These are phyloP conservation scores for Craterostigma plantagineum DNA, from an alignment of 257 asterid species.

Conservation along the genomic window DNA sequence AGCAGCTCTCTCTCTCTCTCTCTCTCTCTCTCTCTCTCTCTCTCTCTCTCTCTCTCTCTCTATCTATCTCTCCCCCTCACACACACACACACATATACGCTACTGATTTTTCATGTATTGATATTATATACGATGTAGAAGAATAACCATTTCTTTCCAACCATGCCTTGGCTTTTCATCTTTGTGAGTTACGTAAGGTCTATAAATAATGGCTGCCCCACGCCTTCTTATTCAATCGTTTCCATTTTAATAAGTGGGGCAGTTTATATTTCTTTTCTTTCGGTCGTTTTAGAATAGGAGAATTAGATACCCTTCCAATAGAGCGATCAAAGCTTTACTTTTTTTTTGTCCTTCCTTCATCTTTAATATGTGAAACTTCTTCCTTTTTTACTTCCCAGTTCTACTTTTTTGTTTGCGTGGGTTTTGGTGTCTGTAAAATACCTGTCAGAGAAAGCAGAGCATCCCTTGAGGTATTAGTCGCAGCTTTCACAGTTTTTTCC, in stretches of 20 bases:
- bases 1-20: conserved; percentile 14
- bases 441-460: conserved; percentile 5
- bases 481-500: no score
- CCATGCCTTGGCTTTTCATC: no score
- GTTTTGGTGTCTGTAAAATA: conserved; percentile 4
- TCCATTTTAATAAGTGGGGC: conserved; percentile 31
- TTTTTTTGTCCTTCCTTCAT: not conserved
- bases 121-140: no score
- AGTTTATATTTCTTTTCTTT: conserved; percentile 25
- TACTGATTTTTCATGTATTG: no score
- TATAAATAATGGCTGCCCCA: not conserved
- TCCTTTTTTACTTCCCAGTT: no score
- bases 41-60: no score
- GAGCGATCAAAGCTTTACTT: not conserved
- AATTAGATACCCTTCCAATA: conserved; percentile 16
- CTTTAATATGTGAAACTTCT: no score
- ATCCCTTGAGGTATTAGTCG: no score
- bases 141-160: conserved; percentile 7
- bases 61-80: no score
- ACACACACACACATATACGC: no score
- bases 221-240: not conserved
- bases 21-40: no score
- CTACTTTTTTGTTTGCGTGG: conserved; percentile 6
- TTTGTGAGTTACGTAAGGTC: not conserved
- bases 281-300: conserved; percentile 39